Evolutionary conservation across 1,284 basidiomycete genomes (phyloP), one percentile per base, ranked within the genome.

Genomic region (Sanghuangporus sanghuang): DNA sequence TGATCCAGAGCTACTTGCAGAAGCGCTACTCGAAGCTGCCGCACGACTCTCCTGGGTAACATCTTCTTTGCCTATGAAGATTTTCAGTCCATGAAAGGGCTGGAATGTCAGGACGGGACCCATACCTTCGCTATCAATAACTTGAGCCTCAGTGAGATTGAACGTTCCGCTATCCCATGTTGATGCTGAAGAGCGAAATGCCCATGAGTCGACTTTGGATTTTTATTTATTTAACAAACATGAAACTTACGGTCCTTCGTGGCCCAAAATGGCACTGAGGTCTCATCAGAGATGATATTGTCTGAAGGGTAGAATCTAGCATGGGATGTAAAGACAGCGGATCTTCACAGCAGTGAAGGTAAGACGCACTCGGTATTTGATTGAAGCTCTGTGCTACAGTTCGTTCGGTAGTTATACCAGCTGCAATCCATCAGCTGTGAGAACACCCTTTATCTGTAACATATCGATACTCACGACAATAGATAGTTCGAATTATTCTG

Each of bases 231-330:
- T n/a, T 4, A 46, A 46, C 5, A 46, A 46, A 7, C 16, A 11
- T 46, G 44, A 18, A 11, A 61, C 64, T 35, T 18, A 65, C 64
- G 64, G 48, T 65, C 39, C 12, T 39, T 52, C 16, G 42, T 59
- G 11, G 64, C 64, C 64, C 64, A 65, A 21, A 65, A 62, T 39
- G 64, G 60, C 16, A 65, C 57, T 1, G 64, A 52, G 16, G 64
- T 65, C 36, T 65, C 59, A 3, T 62, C 44, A 12, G 64, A 54
- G 44, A 65, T 65, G 3, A 27, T 32, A 9, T 27, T 49, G 36
- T 55, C 36, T 7, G 12, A 14, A 16, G 64, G 55, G 21, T 35
- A 65, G 7, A 52, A 55, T 6, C 40, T 40, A 32, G 40, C 18
- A 12, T n/a, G 6, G 21, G 21, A n/a, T 46, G 16, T 46, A 46